Percentiles rank a stretch among this genome's conserved stretches.
These are phyloP conservation scores for Russula sp. DNA, from an alignment of 768 basidiomycete species.

Conservation along the genomic window DNA sequence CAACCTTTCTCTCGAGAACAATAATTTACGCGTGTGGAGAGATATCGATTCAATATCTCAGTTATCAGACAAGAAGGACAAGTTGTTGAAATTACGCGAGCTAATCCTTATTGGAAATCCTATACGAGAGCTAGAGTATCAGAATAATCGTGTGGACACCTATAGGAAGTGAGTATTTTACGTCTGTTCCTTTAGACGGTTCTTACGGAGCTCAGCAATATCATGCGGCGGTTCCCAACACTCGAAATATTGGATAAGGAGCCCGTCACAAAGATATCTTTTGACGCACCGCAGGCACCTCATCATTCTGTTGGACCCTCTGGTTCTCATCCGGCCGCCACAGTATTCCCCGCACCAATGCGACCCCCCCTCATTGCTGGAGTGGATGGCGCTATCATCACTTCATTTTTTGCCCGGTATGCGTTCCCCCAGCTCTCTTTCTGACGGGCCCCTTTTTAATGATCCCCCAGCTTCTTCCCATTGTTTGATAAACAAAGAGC, in stretches of 20 bases:
- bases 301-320: slow-evolving; percentile 36
- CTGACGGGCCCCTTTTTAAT: neutral
- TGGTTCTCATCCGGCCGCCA: slow-evolving; percentile 45
- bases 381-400: slow-evolving; percentile 60
- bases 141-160: slow-evolving; percentile 49
- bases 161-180: slow-evolving; percentile 57
- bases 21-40: slow-evolving; percentile 59
- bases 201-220: slow-evolving; percentile 47
- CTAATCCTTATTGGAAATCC: slow-evolving; percentile 74
- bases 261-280: slow-evolving; percentile 71
- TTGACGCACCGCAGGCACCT: slow-evolving; percentile 61
- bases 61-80: slow-evolving; percentile 53
- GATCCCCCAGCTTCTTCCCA: slow-evolving; percentile 66
- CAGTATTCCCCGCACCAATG: slow-evolving; percentile 77
- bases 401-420: slow-evolving; percentile 72
- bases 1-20: slow-evolving; percentile 77
- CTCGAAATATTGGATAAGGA: slow-evolving; percentile 81
- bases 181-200: slow-evolving; percentile 3
- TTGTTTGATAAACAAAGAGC: slow-evolving; percentile 74
- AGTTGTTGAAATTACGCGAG: slow-evolving; percentile 60
- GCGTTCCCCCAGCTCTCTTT: slow-evolving; percentile 26
- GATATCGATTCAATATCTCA: slow-evolving; percentile 65
- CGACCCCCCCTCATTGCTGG: slow-evolving; percentile 67
- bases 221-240: slow-evolving; percentile 73
- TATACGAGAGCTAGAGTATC: slow-evolving; percentile 53